phyloP scores from a whole-genome alignment of 352 stramenopile species.

The Halophytophthora batemanensis region DNA sequence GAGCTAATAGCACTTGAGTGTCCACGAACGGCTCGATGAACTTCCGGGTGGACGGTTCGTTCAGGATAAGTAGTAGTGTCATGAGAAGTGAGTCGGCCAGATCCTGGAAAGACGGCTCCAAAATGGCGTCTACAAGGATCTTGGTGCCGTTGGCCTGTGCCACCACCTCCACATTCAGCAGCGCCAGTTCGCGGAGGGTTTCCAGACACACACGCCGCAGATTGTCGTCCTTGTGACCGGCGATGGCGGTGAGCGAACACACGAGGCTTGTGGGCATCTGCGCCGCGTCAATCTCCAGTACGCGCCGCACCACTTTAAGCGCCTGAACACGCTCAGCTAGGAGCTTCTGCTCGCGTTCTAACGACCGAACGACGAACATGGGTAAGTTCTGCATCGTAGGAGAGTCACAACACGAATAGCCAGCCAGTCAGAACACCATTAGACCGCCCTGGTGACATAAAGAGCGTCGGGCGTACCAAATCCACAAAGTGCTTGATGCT shows the following conservation, averaged over 20 bases:
- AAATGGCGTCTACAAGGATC: constrained; percentile 81
- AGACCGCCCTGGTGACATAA: background rate
- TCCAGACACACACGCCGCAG: constrained; percentile 85
- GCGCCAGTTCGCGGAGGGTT: constrained; percentile 76
- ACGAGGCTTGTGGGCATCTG: constrained; percentile 86
- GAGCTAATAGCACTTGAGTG: constrained; percentile 79
- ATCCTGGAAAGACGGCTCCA: constrained; percentile 87
- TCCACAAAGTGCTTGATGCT: constrained; percentile 67
- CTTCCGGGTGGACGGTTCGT: constrained; percentile 78
- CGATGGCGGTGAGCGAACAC: constrained; percentile 76
- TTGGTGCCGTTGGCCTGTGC: constrained; percentile 82
- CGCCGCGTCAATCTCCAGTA: constrained; percentile 84
- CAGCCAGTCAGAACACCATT: background rate
- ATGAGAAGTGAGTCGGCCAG: constrained; percentile 81
- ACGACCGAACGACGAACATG: constrained; percentile 78
- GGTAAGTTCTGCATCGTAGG: constrained; percentile 69
- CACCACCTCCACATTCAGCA: constrained; percentile 81
- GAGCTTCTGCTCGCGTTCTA: constrained; percentile 87
- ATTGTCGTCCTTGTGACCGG: constrained; percentile 88
- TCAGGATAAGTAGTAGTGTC: constrained; percentile 83
- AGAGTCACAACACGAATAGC: background rate
- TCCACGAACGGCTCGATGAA: constrained; percentile 89
- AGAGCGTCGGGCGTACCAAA: constrained; percentile 28
- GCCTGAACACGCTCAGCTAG: constrained; percentile 83
- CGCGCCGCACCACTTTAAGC: constrained; percentile 78